Base-by-base conservation (phyloP, 768 basidiomycete genomes). In the Boletus rubescentipes region DNA sequence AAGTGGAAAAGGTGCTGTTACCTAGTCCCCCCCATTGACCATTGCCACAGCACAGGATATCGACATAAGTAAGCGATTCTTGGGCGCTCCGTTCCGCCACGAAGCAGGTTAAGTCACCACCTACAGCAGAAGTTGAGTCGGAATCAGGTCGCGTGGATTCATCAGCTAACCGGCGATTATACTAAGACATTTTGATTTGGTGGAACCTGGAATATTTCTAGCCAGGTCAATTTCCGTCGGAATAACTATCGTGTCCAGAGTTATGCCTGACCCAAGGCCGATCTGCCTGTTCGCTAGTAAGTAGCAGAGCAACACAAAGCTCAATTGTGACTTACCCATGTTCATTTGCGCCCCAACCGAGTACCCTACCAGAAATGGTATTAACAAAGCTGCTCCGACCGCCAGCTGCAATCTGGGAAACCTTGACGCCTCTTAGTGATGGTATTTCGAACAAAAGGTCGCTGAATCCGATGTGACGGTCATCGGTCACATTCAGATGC, bases 281-380 rank as follows among this genome's bases (percentile, higher is more conserved):
- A 95, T 78, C 73, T 98, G 93, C 26, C 91, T 90, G 61, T 54
- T 37, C 9, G 23, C 23, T 38, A 31, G 16, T 62, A 18, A 53
- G 54, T 52, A 20, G 45, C 43, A 5, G 16, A n/a, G 34, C 37
- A 36, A 32, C 20, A 5, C 2, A 38, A 26, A 16, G 9, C 34
- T 23, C 10, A 18, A 30, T 29, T 6, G 15, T 36, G 14, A 51
- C 79, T 47, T 60, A 88, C 88, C 93, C 93, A 61, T 79, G 87
- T 58, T 90, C 86, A 66, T 97, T 96, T 1, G 91, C 91, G 41
- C 94, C 94, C 84, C 90, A 96, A 0, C 85, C 91, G 18, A 98
- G 79, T 10, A 95, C 89, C 49, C 84, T 76, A 2, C 93, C 94
- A 3, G 75, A 70, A 7, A 71, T 61, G 0, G 91, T 92, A 23